Evolutionary conservation across 495 filamentous ascomycete species (phyloP), one percentile per base, ranked within the genome.

Genomic region (Penicillium angulare): DNA sequence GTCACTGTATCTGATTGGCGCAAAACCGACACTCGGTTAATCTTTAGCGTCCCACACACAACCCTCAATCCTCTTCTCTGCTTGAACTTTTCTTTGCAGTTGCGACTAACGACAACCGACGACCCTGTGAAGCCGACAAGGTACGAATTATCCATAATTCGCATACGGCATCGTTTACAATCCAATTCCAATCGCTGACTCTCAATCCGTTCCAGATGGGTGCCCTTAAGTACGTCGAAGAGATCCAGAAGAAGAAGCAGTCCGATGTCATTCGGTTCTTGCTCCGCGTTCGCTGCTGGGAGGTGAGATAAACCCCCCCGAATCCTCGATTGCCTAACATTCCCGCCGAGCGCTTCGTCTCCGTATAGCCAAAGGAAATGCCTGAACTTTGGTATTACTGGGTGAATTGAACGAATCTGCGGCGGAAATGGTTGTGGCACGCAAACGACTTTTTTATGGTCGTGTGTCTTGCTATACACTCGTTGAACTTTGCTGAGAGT

Each of bases 211-310:
- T 61, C 52, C 52, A 85, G 78, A 92, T 93, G 89, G 89, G 89
- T 80, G 89, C 89, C 78, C 86, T 93, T 75, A 97, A 97, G 80
- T 97, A 97, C 80, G 88, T 97, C 77, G 93, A 97, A 83, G 93
- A 98, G 84, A 86, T 98, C 74, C 89, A 95, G 72, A 97, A 97
- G 89, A 96, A 96, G 88, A 98, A 98, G 89, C 93, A 98, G 83
- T 95, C 89, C 69, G 93, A 98, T 78, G 87, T 97, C 60, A 86
- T 97, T 77, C 92, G 91, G 81, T 98, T 98, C 85, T 85, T 98
- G 77, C 89, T 95, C 72, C 92, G 93, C 73, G 95, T 98, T 71
- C 91, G 93, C 79, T 97, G 95, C 89, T 98, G 93, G 93, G 93
- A 98, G 89, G 93, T 97, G 86, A 88, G 93, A 84, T 63, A 65